A percentile compares a stretch with the other conserved stretches of the same genome.
Evolutionary conservation across 2,329 filamentous ascomycete genomes (phyloP).

Genomic region (Rhinocladiella similis): DNA sequence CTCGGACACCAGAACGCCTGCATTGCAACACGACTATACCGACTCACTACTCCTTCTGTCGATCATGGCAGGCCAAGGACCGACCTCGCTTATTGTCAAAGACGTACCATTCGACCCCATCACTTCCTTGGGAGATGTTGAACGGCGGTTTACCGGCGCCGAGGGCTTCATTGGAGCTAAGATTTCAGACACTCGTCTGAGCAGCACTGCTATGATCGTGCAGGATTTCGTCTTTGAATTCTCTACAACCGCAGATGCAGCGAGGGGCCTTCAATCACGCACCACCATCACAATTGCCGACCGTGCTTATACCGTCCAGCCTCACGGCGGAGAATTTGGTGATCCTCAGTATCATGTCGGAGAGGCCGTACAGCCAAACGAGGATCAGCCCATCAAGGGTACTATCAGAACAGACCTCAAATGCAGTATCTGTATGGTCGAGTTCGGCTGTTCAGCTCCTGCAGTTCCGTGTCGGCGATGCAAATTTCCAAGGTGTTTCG

Average conservation of each 20-base stretch:
- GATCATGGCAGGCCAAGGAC: slow-evolving; percentile 11
- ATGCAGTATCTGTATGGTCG: slow-evolving; percentile 16
- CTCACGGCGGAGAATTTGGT: slow-evolving; percentile 1
- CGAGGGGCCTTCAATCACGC: slow-evolving; percentile 2
- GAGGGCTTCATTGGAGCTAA: slow-evolving; percentile 12
- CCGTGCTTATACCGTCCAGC: background rate
- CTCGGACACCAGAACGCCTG: background rate
- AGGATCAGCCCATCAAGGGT: background rate
- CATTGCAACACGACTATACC: background rate
- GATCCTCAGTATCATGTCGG: slow-evolving; percentile 3
- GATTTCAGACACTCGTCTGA: background rate
- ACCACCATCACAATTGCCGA: slow-evolving; percentile 2
- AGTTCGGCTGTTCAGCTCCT: slow-evolving; percentile 9
- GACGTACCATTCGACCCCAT: background rate
- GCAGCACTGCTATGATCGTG: background rate
- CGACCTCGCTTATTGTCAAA: background rate
- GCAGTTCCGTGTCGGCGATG: slow-evolving; percentile 22
- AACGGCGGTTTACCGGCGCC: background rate
- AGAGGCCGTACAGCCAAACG: background rate
- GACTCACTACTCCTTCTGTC: slow-evolving; percentile 4
- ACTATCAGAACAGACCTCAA: background rate
- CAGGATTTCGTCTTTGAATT: slow-evolving; percentile 16
- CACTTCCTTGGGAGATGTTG: slow-evolving; percentile 2
- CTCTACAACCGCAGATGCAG: slow-evolving; percentile 18
- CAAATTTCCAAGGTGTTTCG: slow-evolving; percentile 15